phyloP scores from a whole-genome alignment of 306 rosid species.

The Senna tora region DNA sequence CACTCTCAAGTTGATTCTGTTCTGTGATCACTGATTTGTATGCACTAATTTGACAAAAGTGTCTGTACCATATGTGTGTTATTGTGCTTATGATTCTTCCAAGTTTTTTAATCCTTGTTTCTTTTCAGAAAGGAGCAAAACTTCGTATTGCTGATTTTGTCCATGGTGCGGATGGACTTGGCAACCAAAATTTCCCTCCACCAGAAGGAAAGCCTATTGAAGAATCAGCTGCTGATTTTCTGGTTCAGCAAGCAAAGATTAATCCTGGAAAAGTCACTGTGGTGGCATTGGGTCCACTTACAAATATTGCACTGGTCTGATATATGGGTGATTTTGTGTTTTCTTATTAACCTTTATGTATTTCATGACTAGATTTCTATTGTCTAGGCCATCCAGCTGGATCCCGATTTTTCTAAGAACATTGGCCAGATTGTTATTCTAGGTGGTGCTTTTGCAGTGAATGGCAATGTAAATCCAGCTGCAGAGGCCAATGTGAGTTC shows the following conservation, averaged over 20 bases:
- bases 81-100: neutral
- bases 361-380: constrained; percentile 28
- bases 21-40: neutral
- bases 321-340: constrained; percentile 15
- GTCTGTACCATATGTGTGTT: constrained; percentile 14
- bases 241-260: constrained; percentile 74
- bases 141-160: constrained; percentile 91
- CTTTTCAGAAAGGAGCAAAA: constrained; percentile 67
- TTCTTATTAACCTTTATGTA: constrained; percentile 3
- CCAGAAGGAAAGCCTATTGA: constrained; percentile 78
- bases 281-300: constrained; percentile 92
- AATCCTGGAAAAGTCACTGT: constrained; percentile 82
- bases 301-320: constrained; percentile 87
- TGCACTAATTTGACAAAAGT: constrained; percentile 1
- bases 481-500: constrained; percentile 87
- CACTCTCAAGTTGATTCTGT: constrained; percentile 1
- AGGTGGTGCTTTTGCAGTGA: constrained; percentile 88
- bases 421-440: constrained; percentile 79
- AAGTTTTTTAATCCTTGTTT: constrained; percentile 19
- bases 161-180: constrained; percentile 93
- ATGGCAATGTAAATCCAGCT: constrained; percentile 95
- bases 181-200: constrained; percentile 91
- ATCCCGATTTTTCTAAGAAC: constrained; percentile 72
- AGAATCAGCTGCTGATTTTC: constrained; percentile 71
- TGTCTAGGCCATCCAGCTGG: constrained; percentile 78